These are phyloP conservation scores for Helicocarpus griseus DNA, from an alignment of 2,329 filamentous ascomycete species.

Conservation along the genomic window DNA sequence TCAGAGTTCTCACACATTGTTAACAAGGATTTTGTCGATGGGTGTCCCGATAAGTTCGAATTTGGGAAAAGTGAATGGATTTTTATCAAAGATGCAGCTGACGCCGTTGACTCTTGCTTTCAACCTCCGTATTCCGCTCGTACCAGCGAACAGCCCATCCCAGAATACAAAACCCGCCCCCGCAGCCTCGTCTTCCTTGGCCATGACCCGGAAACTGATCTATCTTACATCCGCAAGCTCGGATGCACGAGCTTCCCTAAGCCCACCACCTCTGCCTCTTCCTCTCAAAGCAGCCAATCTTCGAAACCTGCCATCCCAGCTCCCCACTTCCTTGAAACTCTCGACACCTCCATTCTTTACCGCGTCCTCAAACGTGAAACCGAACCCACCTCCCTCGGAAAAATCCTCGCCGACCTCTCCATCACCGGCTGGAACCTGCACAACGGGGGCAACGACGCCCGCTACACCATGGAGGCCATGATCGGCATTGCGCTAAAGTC, in stretches of 20 bases:
- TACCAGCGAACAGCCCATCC: conserved; percentile 2
- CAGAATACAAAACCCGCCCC: conserved; percentile 2
- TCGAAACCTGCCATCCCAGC: neutral
- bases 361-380: conserved; percentile 48
- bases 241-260: conserved; percentile 35
- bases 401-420: conserved; percentile 54
- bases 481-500: conserved; percentile 48
- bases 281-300: neutral
- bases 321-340: conserved; percentile 48
- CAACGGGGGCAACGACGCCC: conserved; percentile 79
- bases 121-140: conserved; percentile 43
- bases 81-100: conserved; percentile 33
- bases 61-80: conserved; percentile 52
- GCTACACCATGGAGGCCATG: conserved; percentile 67
- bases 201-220: conserved; percentile 60
- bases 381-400: conserved; percentile 48
- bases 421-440: conserved; percentile 60
- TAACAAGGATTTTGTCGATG: conserved; percentile 60
- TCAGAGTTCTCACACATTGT: conserved; percentile 55
- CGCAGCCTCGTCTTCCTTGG: conserved; percentile 69
- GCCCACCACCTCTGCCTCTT: conserved; percentile 22
- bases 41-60: conserved; percentile 71
- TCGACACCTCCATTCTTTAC: conserved; percentile 68
- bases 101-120: conserved; percentile 46
- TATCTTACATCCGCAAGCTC: conserved; percentile 56